A percentile compares a stretch with the other conserved stretches of the same genome.
These are phyloP conservation scores for Sarocladiaceae sp. DNA, from an alignment of 2,329 filamentous ascomycete genomes.

Conservation along the genomic window DNA sequence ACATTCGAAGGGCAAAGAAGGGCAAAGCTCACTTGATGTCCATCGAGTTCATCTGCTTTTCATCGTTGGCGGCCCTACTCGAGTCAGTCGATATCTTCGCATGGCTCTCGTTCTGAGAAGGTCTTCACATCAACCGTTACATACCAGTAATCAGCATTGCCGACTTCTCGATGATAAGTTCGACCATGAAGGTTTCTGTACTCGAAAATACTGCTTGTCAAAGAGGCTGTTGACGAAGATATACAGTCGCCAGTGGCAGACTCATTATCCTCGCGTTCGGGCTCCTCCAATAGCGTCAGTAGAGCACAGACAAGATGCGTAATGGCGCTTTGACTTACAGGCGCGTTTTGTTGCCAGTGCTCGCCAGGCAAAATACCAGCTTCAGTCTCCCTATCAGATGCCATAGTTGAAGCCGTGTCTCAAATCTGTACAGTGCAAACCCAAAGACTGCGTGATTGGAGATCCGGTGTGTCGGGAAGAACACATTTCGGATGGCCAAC, in stretches of 20 bases:
- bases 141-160: slow-evolving; percentile 22
- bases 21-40: slow-evolving; percentile 23
- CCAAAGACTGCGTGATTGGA: too few relatives aligned
- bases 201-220: slow-evolving; percentile 23
- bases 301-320: not conserved
- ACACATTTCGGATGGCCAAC: too few relatives aligned
- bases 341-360: not conserved
- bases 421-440: too few relatives aligned
- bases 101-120: too few relatives aligned
- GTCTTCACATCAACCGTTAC: too few relatives aligned
- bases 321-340: not conserved
- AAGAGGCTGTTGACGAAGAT: slow-evolving; percentile 21
- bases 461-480: too few relatives aligned
- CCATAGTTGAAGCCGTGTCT: not conserved
- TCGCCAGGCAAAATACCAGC: not conserved
- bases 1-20: too few relatives aligned
- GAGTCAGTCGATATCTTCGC: not conserved
- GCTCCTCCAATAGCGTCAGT: not conserved
- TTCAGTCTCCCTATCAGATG: not conserved
- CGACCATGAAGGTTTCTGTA: slow-evolving; percentile 26
- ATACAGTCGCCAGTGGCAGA: not conserved
- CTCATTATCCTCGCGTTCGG: not conserved
- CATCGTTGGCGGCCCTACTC: slow-evolving; percentile 24
- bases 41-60: slow-evolving; percentile 23
- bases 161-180: slow-evolving; percentile 24